phyloP scores from a whole-genome alignment of 257 asterid genomes.

The Salvia miltiorrhiza region DNA sequence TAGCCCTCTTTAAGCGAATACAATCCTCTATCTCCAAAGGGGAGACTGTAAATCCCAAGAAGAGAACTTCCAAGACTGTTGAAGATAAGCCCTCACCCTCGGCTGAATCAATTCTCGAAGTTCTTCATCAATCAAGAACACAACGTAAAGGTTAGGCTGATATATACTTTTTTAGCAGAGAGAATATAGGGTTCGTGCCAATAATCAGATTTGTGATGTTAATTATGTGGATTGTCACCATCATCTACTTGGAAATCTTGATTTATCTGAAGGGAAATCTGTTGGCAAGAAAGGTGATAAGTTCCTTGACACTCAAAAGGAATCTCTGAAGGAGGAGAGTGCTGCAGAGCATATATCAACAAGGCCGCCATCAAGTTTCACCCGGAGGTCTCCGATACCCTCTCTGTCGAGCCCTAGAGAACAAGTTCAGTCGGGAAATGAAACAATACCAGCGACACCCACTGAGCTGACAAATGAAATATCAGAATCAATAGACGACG shows the following conservation, averaged over 20 bases:
- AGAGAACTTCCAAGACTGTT: constrained; percentile 32
- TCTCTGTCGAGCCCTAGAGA: constrained; percentile 24
- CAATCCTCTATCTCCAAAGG: constrained; percentile 61
- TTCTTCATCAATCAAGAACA: constrained; percentile 51
- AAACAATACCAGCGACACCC: constrained; percentile 15
- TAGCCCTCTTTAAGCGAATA: constrained; percentile 66
- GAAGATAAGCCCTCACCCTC: constrained; percentile 45
- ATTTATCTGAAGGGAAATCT: constrained; percentile 30
- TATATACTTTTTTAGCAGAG: too few relatives aligned
- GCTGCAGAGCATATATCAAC: constrained; percentile 22
- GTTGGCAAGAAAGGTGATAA: constrained; percentile 26
- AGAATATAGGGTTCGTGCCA: too few relatives aligned
- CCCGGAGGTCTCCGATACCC: constrained; percentile 54
- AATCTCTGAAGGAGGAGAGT: constrained; percentile 25
- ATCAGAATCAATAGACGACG: constrained; percentile 3
- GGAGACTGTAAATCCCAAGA: constrained; percentile 35
- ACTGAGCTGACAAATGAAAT: not conserved
- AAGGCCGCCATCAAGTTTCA: constrained; percentile 55
- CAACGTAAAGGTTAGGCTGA: constrained; percentile 43
- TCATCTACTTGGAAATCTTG: not conserved
- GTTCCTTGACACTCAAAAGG: constrained; percentile 13
- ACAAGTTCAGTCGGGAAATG: not conserved
- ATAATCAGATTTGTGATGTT: not conserved
- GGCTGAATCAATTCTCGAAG: constrained; percentile 53
- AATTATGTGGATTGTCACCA: not conserved